Conservation (phyloP, 371 early-diverging fungal genomes). For the Dipsacomyces acuminosporus region DNA sequence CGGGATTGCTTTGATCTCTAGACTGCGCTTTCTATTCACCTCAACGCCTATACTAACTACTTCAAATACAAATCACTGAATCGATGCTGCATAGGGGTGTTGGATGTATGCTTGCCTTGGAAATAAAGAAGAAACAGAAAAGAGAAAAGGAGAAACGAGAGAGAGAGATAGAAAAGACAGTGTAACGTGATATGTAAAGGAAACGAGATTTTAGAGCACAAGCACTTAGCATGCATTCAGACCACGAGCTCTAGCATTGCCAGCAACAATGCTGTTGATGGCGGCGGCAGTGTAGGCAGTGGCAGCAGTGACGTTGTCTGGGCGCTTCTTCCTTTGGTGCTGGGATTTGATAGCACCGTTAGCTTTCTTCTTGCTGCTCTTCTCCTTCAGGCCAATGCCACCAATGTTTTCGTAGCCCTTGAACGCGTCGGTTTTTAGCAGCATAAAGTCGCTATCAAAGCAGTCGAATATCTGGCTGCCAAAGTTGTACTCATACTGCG, state of each 20-base stretch:
- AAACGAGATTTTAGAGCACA: too few relatives aligned
- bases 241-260: constrained; percentile 32
- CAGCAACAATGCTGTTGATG: constrained; percentile 38
- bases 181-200: too few relatives aligned
- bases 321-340: constrained; percentile 8
- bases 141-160: too few relatives aligned
- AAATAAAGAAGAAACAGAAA: too few relatives aligned
- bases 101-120: too few relatives aligned
- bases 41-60: too few relatives aligned
- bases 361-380: neutral
- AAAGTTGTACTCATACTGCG: constrained; percentile 43
- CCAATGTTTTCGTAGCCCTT: constrained; percentile 8
- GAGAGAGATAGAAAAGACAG: too few relatives aligned
- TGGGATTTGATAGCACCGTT: neutral
- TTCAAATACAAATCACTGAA: too few relatives aligned
- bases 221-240: too few relatives aligned
- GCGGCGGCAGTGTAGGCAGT: constrained; percentile 39
- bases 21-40: too few relatives aligned
- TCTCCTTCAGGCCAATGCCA: neutral
- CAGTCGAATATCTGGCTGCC: constrained; percentile 45
- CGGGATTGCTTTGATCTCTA: constrained; percentile 11
- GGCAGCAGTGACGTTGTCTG: constrained; percentile 27
- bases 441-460: constrained; percentile 32
- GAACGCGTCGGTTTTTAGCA: constrained; percentile 37
- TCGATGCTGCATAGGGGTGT: too few relatives aligned